A percentile compares a stretch with the other conserved stretches of the same genome.
These are phyloP conservation scores for Citeromyces matritensis DNA, from an alignment of 805 yeast species.

Conservation along the genomic window DNA sequence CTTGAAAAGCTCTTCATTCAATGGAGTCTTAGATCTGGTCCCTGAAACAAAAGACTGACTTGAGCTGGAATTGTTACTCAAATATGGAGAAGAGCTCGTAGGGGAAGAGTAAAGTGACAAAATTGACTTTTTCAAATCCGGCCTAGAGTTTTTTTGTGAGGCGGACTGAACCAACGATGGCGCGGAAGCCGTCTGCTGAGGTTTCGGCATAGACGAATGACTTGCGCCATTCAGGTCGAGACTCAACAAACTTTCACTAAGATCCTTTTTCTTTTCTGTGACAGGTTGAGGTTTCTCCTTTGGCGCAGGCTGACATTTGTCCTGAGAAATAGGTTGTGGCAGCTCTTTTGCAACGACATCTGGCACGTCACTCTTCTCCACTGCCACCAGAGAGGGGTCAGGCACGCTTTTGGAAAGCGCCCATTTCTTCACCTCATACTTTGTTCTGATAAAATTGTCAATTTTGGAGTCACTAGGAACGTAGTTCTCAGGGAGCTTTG, in stretches of 20 bases:
- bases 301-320: constrained; percentile 4
- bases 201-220: constrained; percentile 7
- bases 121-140: constrained; percentile 86
- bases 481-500: constrained; percentile 51
- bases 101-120: constrained; percentile 74
- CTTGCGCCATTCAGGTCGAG: too few species aligned
- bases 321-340: constrained; percentile 5
- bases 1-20: constrained; percentile 54
- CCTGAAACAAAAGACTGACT: constrained; percentile 3
- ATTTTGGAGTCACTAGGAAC: constrained; percentile 75
- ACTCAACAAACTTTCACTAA: too few species aligned
- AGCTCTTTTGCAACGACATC: constrained; percentile 1
- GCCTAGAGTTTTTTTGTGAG: constrained; percentile 24
- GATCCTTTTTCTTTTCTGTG: too few species aligned
- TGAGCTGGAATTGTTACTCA: constrained; percentile 5
- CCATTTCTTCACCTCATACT: constrained; percentile 90
- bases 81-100: constrained; percentile 20
- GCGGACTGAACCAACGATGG: background rate
- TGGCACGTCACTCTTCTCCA: constrained; percentile 1
- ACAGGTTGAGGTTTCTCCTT: too few species aligned
- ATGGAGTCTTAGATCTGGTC: constrained; percentile 5
- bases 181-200: constrained; percentile 1
- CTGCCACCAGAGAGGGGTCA: constrained; percentile 31
- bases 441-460: constrained; percentile 81
- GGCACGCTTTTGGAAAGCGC: constrained; percentile 38